Conservation (phyloP, 179 eudicot species). For the Silene noctiflora region DNA sequence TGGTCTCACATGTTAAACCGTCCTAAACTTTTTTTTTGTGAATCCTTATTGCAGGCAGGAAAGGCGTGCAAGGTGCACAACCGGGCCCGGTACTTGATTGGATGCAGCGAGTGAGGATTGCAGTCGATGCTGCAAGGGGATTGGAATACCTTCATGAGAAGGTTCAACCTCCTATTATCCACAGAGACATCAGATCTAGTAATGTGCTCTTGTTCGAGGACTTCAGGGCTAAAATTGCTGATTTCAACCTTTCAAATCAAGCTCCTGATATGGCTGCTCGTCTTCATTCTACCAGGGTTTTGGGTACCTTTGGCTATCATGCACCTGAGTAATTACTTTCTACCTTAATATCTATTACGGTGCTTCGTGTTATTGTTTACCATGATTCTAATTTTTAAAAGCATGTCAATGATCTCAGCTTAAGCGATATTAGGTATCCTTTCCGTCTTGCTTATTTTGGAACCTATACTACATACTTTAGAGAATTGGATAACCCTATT, state of each 20-base stretch:
- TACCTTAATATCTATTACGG: background rate
- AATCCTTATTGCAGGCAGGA: slow-evolving; percentile 36
- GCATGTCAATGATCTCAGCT: background rate
- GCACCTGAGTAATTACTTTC: slow-evolving; percentile 45
- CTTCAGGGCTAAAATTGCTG: slow-evolving; percentile 50
- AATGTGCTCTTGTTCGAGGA: slow-evolving; percentile 49
- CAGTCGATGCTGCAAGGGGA: slow-evolving; percentile 51
- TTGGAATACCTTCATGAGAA: slow-evolving; percentile 52
- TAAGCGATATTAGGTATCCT: background rate
- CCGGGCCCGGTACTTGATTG: slow-evolving; percentile 55
- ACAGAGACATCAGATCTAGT: slow-evolving; percentile 51
- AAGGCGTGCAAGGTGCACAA: slow-evolving; percentile 58
- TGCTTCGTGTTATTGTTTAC: background rate
- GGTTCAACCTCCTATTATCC: slow-evolving; percentile 46
- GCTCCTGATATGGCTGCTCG: slow-evolving; percentile 64
- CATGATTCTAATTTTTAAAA: background rate
- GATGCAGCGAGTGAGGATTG: slow-evolving; percentile 50
- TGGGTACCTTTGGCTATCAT: slow-evolving; percentile 56
- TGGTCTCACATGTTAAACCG: too few species aligned
- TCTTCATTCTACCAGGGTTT: slow-evolving; percentile 49
- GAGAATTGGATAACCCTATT: background rate
- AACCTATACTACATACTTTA: too few species aligned
- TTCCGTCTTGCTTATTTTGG: background rate
- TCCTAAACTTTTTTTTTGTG: background rate
- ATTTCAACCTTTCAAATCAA: slow-evolving; percentile 52